Base-by-base conservation (phyloP, 2,329 filamentous ascomycete species). In the Alternaria sp. region DNA sequence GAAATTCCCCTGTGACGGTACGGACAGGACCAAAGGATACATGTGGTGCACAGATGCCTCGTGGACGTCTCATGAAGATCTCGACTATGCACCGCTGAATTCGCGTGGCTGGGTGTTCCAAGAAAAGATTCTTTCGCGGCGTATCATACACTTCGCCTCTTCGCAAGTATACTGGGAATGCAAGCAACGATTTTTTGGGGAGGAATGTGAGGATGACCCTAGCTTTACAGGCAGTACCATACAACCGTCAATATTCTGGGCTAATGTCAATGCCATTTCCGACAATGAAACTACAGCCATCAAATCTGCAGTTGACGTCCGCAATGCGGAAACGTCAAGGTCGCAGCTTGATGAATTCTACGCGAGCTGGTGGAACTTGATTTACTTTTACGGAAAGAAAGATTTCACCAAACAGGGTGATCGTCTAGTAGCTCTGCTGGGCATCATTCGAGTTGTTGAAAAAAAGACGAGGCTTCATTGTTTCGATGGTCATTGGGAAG, bases 31-130 rank as follows among this genome's bases (percentile, higher is more conserved):
- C n/a, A 10, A 40, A 10, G 32, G 32, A 17, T 1, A 40, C 5
- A 2, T 40, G 8, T 40, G 32, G 32, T 10, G 10, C 4, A 40
- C 15, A 1, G 32, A 40, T 40, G 32, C 8, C 1, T 10, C 15
- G 4, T 40, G 32, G 32, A 10, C 0, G 0, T 1, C 32, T n/a
- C 2, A 40, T 3, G 17, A 0, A 4, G 32, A 40, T 3, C 8
- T 40, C 3, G 0, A 10, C 1, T 8, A 40, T 1, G 32, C 32
- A 40, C 32, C 32, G 4, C 32, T 40, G 1, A 40, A 40, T 2
- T 1, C 0, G 9, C 32, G 32, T 40, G 32, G 32, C 3, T 40
- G 32, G 32, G 32, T 40, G 1, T 2, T 40, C 1, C 32, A 40
- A 10, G 32, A 40, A 3, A 40, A 17, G 8, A 17, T 17, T 3